Base-by-base conservation (phyloP, 352 stramenopile genomes). In the Aphanomyces stellatus region DNA sequence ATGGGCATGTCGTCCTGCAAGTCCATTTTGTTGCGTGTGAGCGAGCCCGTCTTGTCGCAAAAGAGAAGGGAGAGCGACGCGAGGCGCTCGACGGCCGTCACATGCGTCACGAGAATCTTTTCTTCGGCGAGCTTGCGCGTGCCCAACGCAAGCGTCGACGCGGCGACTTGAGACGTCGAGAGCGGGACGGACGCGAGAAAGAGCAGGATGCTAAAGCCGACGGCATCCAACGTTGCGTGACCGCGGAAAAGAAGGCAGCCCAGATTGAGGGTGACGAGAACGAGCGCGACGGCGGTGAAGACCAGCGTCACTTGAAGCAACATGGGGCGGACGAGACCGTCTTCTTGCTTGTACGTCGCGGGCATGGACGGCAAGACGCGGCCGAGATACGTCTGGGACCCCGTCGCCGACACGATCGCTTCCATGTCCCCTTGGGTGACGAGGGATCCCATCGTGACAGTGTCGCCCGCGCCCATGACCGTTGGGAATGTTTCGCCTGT, bases 401-500 rank as follows among this genome's bases (percentile, higher is more conserved):
- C 93, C 1, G 93, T 98, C 41, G 80, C 86, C 5, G 79, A 81
- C 27, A 98, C 93, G 19, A 96, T 87, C 3, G 88, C 92, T 67
- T 98, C 90, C 37, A 96, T 37, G 75, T 98, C 94, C n/a, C 91
- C 93, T 30, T 80, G 76, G 17, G 88, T 82, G 34, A 97, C 83
- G 6, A 80, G 92, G 15, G 89, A 91, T 31, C 82, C 82, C 78
- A 88, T 95, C 76, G 96, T 95, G 43, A 84, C 84, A 51, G 87
- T 91, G 72, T 96, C 87, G 19, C 80, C 79, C 10, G 71, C 41
- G 4, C 75, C 70, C 73, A 96, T 87, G 13, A 85, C 93, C 28
- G 98, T 92, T 1, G 93, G 92, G 63, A 99, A 91, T 11, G 91
- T 97, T 72, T 98, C 94, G 69, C 96, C 96, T 22, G 94, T 98